phyloP scores from a whole-genome alignment of 768 basidiomycete species.

The Solioccasus polychromus region DNA sequence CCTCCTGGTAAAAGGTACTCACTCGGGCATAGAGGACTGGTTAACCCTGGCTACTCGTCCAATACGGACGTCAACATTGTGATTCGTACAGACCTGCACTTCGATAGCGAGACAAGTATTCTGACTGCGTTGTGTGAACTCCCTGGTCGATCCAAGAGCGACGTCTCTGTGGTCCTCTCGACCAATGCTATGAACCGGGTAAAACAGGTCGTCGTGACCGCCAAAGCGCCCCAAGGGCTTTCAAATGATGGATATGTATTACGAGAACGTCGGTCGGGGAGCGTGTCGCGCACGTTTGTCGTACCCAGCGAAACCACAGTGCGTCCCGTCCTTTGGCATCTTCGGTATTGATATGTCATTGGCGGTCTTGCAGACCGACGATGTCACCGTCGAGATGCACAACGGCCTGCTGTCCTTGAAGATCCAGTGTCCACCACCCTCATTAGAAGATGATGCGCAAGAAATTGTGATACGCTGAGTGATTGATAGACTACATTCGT shows the following conservation, averaged over 20 bases:
- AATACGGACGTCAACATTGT: slow-evolving; percentile 29
- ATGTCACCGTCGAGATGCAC: slow-evolving; percentile 53
- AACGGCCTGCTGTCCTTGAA: slow-evolving; percentile 60
- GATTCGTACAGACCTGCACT: slow-evolving; percentile 62
- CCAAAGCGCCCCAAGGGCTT: slow-evolving; percentile 42
- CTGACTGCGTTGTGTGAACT: slow-evolving; percentile 65
- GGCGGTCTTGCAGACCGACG: slow-evolving; percentile 41
- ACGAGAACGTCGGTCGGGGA: slow-evolving; percentile 55
- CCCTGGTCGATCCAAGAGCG: slow-evolving; percentile 59
- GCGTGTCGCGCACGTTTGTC: slow-evolving; percentile 46
- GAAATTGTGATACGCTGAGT: slow-evolving; percentile 50
- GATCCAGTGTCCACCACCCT: slow-evolving; percentile 49
- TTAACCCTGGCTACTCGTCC: slow-evolving; percentile 24
- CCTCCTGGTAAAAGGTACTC: slow-evolving; percentile 2
- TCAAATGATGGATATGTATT: slow-evolving; percentile 41
- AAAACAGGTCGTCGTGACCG: slow-evolving; percentile 58
- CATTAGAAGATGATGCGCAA: slow-evolving; percentile 39
- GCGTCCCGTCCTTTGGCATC: slow-evolving; percentile 23
- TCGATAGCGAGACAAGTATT: slow-evolving; percentile 46
- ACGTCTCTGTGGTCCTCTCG: slow-evolving; percentile 58
- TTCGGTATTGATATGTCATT: background rate
- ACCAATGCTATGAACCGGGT: slow-evolving; percentile 60
- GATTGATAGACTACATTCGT: slow-evolving; percentile 17
- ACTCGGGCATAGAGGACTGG: slow-evolving; percentile 20
- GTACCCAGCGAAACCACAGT: slow-evolving; percentile 60